Evolutionary conservation across 2,329 filamentous ascomycete species (phyloP), one percentile per base, ranked within the genome.

Genomic region (Leptographium wingfieldii): DNA sequence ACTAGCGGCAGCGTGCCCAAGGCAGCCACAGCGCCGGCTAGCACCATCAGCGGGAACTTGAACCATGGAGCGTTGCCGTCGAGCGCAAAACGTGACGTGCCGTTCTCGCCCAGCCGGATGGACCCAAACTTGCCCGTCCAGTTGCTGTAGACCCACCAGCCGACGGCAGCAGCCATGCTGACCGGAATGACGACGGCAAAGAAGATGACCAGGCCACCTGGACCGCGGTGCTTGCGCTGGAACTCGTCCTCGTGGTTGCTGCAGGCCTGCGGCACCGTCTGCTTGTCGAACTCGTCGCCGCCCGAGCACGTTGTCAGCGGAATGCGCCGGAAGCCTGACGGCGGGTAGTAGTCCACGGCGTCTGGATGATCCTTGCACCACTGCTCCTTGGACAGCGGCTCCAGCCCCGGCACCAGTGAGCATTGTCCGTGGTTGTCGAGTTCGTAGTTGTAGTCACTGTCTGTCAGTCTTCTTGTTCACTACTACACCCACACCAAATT

Each of bases 61-160:
- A 99, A 80, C 78, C 88, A 89, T 1, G 87, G 82, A 53, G 85
- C 82, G 58, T 95, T 87, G 64, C 82, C 80, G 68, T 91, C 84
- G 1, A 71, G 73, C 71, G 64, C 27, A 68, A 71, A 61, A 68
- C 68, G 58, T 68, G 69, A 59, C 60, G 66, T 29, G 63, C 63
- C 59, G 65, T 76, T 73, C 67, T 96, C 94, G 60, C 94, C 94
- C 16, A 99, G 83, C 27, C 90, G 83, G 69, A 99, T 92, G 70
- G 92, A 86, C 12, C 94, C 94, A 70, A 97, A 95, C 70, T 95
- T 95, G 72, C 85, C 84, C 66, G 85, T 85, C 89, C 90, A 96
- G 73, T 88, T 88, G 62, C 77, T 82, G 77, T 86, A 96, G 25
- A 92, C 86, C 73, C 85, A 96, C 77, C 88, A 96, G 48, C 94